Percentiles rank a stretch among this genome's conserved stretches.
phyloP scores from a whole-genome alignment of 106 monocot species.

The Narthecium ossifragum region DNA sequence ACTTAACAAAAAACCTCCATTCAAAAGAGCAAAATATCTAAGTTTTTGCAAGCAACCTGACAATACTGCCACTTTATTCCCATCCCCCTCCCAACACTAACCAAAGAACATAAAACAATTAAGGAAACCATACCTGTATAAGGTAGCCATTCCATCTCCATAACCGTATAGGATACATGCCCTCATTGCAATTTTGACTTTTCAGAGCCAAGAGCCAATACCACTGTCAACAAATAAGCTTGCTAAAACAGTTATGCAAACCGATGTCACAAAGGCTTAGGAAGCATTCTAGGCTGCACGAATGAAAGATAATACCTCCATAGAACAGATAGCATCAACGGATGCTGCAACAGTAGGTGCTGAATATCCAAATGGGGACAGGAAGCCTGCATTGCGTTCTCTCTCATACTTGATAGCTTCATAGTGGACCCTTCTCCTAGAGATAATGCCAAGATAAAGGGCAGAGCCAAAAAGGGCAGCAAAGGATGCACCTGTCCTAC shows the following conservation, averaged over 20 bases:
- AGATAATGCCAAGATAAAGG: constrained; percentile 73
- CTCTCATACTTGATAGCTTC: constrained; percentile 93
- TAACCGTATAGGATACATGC: constrained; percentile 39
- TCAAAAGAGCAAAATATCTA: background rate
- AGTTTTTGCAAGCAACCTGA: background rate
- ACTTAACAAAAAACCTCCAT: no score
- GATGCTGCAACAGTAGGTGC: constrained; percentile 68
- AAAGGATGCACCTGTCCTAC: constrained; percentile 67
- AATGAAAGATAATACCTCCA: constrained; percentile 53
- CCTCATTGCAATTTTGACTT: constrained; percentile 48
- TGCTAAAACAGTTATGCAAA: constrained; percentile 16
- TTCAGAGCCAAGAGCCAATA: constrained; percentile 72
- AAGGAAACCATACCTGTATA: constrained; percentile 63
- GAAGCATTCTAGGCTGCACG: background rate
- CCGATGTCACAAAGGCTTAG: background rate
- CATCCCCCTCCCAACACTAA: no score
- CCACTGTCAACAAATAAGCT: constrained; percentile 58
- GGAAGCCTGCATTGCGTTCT: constrained; percentile 91
- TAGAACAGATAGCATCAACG: constrained; percentile 70
- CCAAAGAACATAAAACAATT: background rate
- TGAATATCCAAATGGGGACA: constrained; percentile 97
- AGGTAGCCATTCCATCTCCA: constrained; percentile 94
- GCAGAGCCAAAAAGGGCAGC: constrained; percentile 56
- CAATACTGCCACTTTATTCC: background rate
- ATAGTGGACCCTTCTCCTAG: constrained; percentile 74